phyloP scores from a whole-genome alignment of 208 protist species.

The Leishmania gerbilli region DNA sequence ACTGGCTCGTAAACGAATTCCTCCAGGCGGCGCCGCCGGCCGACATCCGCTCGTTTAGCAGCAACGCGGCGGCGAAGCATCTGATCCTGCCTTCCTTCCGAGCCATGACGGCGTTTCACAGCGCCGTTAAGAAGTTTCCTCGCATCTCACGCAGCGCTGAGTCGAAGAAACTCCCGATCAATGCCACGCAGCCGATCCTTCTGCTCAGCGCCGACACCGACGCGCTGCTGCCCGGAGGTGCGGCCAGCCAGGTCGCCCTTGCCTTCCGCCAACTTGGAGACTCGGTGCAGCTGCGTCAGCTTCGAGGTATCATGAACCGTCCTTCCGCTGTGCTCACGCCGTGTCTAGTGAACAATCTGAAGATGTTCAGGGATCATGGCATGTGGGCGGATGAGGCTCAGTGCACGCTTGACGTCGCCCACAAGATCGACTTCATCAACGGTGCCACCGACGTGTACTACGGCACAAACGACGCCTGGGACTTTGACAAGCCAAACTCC shows the following conservation, averaged over 20 bases:
- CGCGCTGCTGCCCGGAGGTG: slow-evolving; percentile 29
- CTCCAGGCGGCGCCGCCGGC: slow-evolving; percentile 1
- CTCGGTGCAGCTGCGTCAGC: slow-evolving; percentile 15
- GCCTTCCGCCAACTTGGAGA: slow-evolving; percentile 13
- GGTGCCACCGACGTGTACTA: slow-evolving; percentile 35
- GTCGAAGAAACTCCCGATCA: slow-evolving; percentile 11
- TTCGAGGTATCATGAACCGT: slow-evolving; percentile 31
- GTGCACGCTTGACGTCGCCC: slow-evolving; percentile 20
- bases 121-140: slow-evolving; percentile 25
- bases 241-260: slow-evolving; percentile 20
- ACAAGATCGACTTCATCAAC: slow-evolving; percentile 44
- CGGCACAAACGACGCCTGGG: slow-evolving; percentile 50
- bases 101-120: slow-evolving; percentile 24
- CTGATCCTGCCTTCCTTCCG: slow-evolving; percentile 3
- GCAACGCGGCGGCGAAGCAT: not conserved
- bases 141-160: not conserved
- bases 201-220: slow-evolving; percentile 40
- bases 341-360: slow-evolving; percentile 45
- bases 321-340: slow-evolving; percentile 24
- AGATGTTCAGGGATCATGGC: slow-evolving; percentile 14
- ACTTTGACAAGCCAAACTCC: slow-evolving; percentile 47
- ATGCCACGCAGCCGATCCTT: slow-evolving; percentile 32
- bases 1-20: slow-evolving; percentile 51
- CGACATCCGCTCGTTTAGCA: slow-evolving; percentile 7
- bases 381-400: slow-evolving; percentile 30